Conservation (phyloP, 2,329 filamentous ascomycete species). For the Cladophialophora psammophila region DNA sequence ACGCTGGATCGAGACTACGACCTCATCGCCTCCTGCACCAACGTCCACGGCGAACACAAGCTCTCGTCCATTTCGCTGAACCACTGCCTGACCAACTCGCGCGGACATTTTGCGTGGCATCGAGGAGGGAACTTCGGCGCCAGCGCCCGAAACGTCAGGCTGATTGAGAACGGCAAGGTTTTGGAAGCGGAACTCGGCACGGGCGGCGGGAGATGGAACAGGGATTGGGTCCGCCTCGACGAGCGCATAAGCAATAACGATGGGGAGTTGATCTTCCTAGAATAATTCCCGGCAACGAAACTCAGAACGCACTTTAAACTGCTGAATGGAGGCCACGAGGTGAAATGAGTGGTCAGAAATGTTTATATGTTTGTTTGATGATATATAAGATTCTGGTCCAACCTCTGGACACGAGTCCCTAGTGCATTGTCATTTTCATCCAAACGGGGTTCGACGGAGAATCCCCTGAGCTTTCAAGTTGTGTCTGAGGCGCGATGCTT, state of each 20-base stretch:
- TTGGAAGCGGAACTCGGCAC: conserved; percentile 38
- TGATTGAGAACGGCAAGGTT: conserved; percentile 35
- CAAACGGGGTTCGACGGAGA: no score
- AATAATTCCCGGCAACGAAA: conserved; percentile 12
- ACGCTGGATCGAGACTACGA: conserved; percentile 47
- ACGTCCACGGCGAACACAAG: conserved; percentile 45
- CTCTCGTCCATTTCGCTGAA: conserved; percentile 49
- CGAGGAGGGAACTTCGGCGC: conserved; percentile 49
- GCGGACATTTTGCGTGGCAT: conserved; percentile 48
- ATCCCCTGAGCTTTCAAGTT: no score
- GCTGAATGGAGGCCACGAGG: not conserved
- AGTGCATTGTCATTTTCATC: not conserved
- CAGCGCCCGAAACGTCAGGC: conserved; percentile 42
- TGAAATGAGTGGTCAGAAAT: not conserved
- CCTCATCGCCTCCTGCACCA: conserved; percentile 48
- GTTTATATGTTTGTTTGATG: not conserved
- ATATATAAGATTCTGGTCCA: not conserved
- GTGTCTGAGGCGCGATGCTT: no score
- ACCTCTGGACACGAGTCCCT: not conserved
- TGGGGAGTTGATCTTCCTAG: conserved; percentile 44
- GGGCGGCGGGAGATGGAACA: conserved; percentile 36
- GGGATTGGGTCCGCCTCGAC: conserved; percentile 46
- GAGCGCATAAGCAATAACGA: conserved; percentile 51
- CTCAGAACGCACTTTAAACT: not conserved
- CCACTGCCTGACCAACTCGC: conserved; percentile 48